Base-by-base conservation (phyloP, 768 basidiomycete species). In the Coprinopsis cinerea region DNA sequence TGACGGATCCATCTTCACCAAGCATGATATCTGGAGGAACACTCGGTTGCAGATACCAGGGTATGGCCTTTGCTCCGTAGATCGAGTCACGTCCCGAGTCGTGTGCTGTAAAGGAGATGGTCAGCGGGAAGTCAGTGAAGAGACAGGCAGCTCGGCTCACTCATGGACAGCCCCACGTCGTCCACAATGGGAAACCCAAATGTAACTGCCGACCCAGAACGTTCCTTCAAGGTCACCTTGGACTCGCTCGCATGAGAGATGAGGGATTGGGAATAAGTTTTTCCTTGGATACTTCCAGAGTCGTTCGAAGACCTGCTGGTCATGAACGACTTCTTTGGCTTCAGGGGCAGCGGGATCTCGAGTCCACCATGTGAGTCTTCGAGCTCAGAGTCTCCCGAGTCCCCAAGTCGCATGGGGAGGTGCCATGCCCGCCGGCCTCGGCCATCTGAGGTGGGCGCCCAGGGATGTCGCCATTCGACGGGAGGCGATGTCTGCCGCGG, bases 21-120 rank as follows among this genome's bases (percentile, higher is more conserved):
- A 95, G 83, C 35, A 86, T 65, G 54, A 97, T 85, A 50, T 96
- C 92, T 3, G 75, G n/a, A n/a, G n/a, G n/a, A n/a, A n/a, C n/a
- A n/a, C n/a, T n/a, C n/a, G n/a, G n/a, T n/a, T n/a, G n/a, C n/a
- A n/a, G n/a, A n/a, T n/a, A n/a, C n/a, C n/a, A n/a, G n/a, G n/a
- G n/a, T n/a, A n/a, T n/a, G n/a, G n/a, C n/a, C n/a, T n/a, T n/a
- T n/a, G n/a, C n/a, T n/a, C n/a, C n/a, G n/a, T n/a, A n/a, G n/a
- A n/a, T n/a, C n/a, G n/a, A n/a, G n/a, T n/a, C n/a, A n/a, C n/a
- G n/a, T n/a, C n/a, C n/a, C n/a, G n/a, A n/a, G n/a, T n/a, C n/a
- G n/a, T n/a, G n/a, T n/a, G n/a, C n/a, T n/a, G n/a, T n/a, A n/a
- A n/a, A n/a, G n/a, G n/a, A n/a, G n/a, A n/a, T n/a, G n/a, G n/a